Evolutionary conservation across 805 yeast genomes (phyloP).

Genomic region (Nakazawaea sp.): DNA sequence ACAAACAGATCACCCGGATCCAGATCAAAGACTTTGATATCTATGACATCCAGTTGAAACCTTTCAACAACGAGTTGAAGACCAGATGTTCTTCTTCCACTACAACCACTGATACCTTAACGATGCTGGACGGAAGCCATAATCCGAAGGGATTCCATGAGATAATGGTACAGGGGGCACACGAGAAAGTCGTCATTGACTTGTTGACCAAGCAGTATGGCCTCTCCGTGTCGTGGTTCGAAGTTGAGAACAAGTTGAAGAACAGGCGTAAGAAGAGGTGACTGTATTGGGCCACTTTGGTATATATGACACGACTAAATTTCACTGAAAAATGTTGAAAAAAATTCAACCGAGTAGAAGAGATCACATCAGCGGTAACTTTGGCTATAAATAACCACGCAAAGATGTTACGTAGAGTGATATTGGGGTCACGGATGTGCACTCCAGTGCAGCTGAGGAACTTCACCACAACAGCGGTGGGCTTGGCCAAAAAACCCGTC

Average conservation of each 20-base stretch:
- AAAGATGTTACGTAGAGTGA: no score
- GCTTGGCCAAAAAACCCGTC: conserved; percentile 5
- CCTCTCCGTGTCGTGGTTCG: conserved; percentile 58
- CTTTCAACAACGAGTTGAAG: conserved; percentile 61
- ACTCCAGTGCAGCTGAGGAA: no score
- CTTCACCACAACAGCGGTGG: not conserved
- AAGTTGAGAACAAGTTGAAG: conserved; percentile 55
- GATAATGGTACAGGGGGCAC: conserved; percentile 90
- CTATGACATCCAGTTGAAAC: conserved; percentile 57
- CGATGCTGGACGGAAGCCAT: conserved; percentile 34
- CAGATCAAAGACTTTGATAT: conserved; percentile 49
- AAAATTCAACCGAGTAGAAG: no score
- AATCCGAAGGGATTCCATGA: conserved; percentile 33
- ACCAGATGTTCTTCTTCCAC: conserved; percentile 87
- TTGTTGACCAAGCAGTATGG: conserved; percentile 53
- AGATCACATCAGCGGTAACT: no score
- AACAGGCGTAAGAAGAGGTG: conserved; percentile 36
- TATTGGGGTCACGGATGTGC: no score
- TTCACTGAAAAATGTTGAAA: no score
- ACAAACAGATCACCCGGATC: conserved; percentile 72
- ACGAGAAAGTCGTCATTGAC: conserved; percentile 54
- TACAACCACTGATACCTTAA: conserved; percentile 55
- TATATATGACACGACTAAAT: no score
- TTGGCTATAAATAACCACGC: no score
- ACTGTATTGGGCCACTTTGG: no score